phyloP scores from a whole-genome alignment of 352 stramenopile genomes.

The Globisporangium spinosum region DNA sequence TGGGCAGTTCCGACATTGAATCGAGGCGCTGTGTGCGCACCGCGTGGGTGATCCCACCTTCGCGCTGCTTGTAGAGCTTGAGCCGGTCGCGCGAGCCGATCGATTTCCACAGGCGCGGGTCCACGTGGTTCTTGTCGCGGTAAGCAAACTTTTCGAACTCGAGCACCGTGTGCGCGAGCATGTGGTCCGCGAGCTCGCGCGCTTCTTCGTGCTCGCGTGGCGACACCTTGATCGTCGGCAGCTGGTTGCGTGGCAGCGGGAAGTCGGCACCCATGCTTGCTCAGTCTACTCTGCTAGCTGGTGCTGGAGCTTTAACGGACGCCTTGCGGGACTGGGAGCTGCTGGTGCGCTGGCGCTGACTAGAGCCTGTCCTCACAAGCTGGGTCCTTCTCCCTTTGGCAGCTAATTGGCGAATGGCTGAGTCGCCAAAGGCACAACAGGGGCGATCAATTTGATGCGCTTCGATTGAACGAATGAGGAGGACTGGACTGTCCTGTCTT shows the following conservation, averaged over 20 bases:
- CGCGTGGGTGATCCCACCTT: conserved; percentile 24
- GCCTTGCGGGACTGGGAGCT: too few species aligned
- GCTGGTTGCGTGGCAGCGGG: conserved; percentile 40
- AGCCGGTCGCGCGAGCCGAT: conserved; percentile 40
- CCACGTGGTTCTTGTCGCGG: conserved; percentile 30
- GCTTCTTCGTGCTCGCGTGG: conserved; percentile 31
- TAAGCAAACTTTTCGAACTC: conserved; percentile 45
- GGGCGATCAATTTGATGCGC: too few species aligned
- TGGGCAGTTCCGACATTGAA: conserved; percentile 22
- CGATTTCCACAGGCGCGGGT: conserved; percentile 40
- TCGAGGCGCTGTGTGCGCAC: conserved; percentile 28
- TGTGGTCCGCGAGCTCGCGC: conserved; percentile 38
- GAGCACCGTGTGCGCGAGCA: conserved; percentile 40
- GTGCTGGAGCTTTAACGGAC: too few species aligned
- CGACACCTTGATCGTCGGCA: conserved; percentile 41
- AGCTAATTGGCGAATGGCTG: too few species aligned
- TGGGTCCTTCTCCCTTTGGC: too few species aligned
- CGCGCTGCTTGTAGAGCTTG: conserved; percentile 46
- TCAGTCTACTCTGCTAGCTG: neutral
- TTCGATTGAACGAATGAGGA: too few species aligned
- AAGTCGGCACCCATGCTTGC: conserved; percentile 24
- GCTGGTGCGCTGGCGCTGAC: too few species aligned
- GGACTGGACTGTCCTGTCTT: too few species aligned
- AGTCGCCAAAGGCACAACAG: too few species aligned
- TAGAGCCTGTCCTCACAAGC: too few species aligned